Conservation (phyloP, 2,329 filamentous ascomycete genomes). For the Xylariales sp. region DNA sequence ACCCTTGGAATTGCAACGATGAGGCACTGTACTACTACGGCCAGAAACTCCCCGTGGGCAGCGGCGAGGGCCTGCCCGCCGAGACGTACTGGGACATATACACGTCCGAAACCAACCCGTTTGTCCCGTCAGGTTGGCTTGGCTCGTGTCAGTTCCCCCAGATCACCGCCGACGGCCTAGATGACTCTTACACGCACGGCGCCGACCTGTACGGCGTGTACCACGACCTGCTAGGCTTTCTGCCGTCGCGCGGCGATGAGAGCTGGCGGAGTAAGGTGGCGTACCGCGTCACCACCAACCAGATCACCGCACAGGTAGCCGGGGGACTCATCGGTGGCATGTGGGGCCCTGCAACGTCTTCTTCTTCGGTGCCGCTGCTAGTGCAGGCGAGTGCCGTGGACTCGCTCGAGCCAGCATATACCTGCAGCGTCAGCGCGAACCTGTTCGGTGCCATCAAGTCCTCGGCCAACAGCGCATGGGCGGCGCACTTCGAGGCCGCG, state of each 20-base stretch:
- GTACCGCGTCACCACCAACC: slow-evolving; percentile 76
- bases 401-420: slow-evolving; percentile 70
- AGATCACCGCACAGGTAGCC: slow-evolving; percentile 77
- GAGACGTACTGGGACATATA: slow-evolving; percentile 63
- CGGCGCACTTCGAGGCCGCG: slow-evolving; percentile 55
- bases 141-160: slow-evolving; percentile 79
- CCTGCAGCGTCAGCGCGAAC: slow-evolving; percentile 48
- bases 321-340: slow-evolving; percentile 71
- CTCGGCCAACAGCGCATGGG: slow-evolving; percentile 49
- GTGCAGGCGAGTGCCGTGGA: slow-evolving; percentile 58
- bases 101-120: slow-evolving; percentile 61
- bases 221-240: slow-evolving; percentile 61
- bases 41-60: slow-evolving; percentile 46
- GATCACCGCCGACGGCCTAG: slow-evolving; percentile 66
- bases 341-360: slow-evolving; percentile 39
- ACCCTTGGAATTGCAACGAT: slow-evolving; percentile 69
- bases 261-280: slow-evolving; percentile 41
- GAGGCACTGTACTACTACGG: slow-evolving; percentile 68
- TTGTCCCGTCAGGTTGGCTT: slow-evolving; percentile 60
- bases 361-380: slow-evolving; percentile 37
- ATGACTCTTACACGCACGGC: slow-evolving; percentile 73
- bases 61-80: slow-evolving; percentile 31
- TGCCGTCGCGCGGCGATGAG: slow-evolving; percentile 46
- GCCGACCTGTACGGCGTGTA: slow-evolving; percentile 76
- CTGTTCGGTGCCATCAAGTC: slow-evolving; percentile 42